Conservation (phyloP, 2,329 filamentous ascomycete genomes). For the Claviceps pazoutovae region DNA sequence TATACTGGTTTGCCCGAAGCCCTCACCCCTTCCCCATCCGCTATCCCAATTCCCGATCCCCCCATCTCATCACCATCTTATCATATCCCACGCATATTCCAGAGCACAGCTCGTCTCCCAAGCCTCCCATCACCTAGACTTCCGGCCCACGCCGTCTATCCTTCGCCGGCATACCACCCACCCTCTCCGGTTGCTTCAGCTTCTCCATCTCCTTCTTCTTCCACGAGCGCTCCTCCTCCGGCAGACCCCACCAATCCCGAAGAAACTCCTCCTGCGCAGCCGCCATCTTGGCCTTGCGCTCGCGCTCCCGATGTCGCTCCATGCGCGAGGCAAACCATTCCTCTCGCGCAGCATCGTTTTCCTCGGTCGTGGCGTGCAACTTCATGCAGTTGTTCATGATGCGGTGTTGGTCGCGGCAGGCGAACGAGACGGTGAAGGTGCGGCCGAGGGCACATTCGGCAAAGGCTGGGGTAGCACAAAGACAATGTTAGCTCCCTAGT, state of each 20-base stretch:
- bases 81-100: no score
- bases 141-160: constrained; percentile 10
- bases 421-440: constrained; percentile 78
- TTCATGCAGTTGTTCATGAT: constrained; percentile 94
- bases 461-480: constrained; percentile 42
- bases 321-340: constrained; percentile 81
- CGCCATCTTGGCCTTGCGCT: constrained; percentile 46
- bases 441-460: constrained; percentile 77
- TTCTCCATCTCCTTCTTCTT: constrained; percentile 38
- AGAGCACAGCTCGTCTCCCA: no score
- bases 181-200: constrained; percentile 33
- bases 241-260: constrained; percentile 54
- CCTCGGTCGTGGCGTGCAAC: constrained; percentile 64
- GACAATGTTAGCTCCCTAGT: not conserved
- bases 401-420: constrained; percentile 65
- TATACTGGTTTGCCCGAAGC: no score
- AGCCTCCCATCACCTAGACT: not conserved
- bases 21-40: no score
- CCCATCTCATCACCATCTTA: no score
- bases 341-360: constrained; percentile 76
- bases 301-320: constrained; percentile 53
- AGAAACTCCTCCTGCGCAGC: constrained; percentile 51
- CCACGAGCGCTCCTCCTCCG: constrained; percentile 38
- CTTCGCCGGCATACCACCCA: constrained; percentile 37
- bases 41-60: no score